phyloP scores from a whole-genome alignment of 2,329 filamentous ascomycete genomes.

The Colletotrichum tofieldiae region DNA sequence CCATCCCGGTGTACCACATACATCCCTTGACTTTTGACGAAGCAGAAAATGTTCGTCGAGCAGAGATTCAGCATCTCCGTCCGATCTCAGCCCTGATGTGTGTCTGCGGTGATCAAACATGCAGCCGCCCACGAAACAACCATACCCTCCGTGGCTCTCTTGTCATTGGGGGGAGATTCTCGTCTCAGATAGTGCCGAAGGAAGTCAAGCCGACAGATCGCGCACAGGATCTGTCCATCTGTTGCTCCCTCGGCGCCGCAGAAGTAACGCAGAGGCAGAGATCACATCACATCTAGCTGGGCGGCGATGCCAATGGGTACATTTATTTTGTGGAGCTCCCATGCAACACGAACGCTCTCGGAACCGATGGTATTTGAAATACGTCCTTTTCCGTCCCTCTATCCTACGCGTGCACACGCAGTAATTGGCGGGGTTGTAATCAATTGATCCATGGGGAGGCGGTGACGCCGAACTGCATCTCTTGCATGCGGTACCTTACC shows the following conservation, averaged over 20 bases:
- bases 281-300: conserved; percentile 9
- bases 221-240: conserved; percentile 1
- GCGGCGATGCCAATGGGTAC: conserved; percentile 17
- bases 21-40: neutral
- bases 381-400: neutral
- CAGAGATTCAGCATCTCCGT: conserved; percentile 9
- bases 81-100: conserved; percentile 27
- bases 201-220: conserved; percentile 8
- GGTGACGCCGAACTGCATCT: conserved; percentile 28
- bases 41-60: neutral
- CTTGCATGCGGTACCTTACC: conserved; percentile 33
- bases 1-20: neutral
- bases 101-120: conserved; percentile 29
- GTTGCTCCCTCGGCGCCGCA: neutral
- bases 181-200: conserved; percentile 17
- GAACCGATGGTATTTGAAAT: conserved; percentile 32
- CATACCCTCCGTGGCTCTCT: conserved; percentile 16
- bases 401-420: neutral
- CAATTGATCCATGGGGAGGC: conserved; percentile 15
- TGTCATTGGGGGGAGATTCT: conserved; percentile 22
- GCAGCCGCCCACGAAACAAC: neutral
- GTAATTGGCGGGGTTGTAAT: conserved; percentile 18
- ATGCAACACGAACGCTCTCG: neutral
- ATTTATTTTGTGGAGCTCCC: neutral
- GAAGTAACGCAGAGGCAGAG: neutral